Conservation (phyloP, 192 early-diverging fungal species). For the Rhizophlyctis rosea region DNA sequence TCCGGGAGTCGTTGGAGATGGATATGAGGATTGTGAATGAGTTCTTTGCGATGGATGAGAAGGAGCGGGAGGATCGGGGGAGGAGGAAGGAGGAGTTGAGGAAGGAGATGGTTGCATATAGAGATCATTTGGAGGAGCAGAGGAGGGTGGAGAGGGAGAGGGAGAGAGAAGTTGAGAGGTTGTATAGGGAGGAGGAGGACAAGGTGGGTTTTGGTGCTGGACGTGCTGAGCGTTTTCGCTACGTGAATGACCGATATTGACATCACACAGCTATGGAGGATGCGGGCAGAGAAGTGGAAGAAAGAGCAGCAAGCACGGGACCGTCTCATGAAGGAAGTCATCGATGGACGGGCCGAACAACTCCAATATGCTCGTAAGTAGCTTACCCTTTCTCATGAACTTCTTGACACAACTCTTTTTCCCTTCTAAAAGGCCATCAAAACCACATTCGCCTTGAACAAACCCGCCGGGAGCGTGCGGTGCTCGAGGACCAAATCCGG, state of each 20-base stretch:
- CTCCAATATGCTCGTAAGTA: conserved; percentile 36
- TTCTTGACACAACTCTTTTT: background rate
- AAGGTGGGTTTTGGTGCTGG: conserved; percentile 36
- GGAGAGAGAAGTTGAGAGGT: conserved; percentile 37
- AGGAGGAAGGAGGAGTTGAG: conserved; percentile 35
- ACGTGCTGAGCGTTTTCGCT: too few relatives aligned
- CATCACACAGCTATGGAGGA: conserved; percentile 40
- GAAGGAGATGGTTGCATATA: conserved; percentile 45
- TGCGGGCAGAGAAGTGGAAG: conserved; percentile 47
- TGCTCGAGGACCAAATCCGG: conserved; percentile 35
- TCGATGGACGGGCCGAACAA: conserved; percentile 43
- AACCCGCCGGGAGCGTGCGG: conserved; percentile 29
- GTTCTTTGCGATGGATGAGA: conserved; percentile 39
- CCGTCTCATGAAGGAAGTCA: conserved; percentile 49
- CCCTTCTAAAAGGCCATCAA: conserved; percentile 21
- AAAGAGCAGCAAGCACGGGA: conserved; percentile 49
- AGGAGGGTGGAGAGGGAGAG: conserved; percentile 33
- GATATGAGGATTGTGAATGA: conserved; percentile 47
- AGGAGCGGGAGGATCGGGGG: conserved; percentile 28
- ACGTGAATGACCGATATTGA: too few relatives aligned
- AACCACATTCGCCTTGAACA: conserved; percentile 33
- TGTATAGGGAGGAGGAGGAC: conserved; percentile 42
- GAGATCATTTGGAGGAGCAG: conserved; percentile 42
- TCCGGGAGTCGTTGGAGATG: conserved; percentile 37
- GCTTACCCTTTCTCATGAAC: background rate